Conservation (phyloP, 2,329 filamentous ascomycete genomes). For the Aspergillus ruber region DNA sequence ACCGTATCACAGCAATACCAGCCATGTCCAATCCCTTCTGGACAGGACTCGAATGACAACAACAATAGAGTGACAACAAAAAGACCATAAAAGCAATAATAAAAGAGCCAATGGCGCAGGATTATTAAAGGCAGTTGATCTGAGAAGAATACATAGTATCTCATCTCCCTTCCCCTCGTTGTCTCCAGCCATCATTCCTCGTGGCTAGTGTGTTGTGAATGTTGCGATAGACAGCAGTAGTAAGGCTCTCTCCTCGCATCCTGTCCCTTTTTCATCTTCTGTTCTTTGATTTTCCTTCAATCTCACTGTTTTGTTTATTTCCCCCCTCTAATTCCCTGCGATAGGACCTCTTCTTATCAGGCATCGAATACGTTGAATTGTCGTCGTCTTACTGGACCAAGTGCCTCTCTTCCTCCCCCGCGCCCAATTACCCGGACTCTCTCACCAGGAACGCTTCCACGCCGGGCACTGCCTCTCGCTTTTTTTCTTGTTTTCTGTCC, state of each 20-base stretch:
- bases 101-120: neutral
- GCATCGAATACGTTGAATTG: neutral
- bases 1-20: neutral
- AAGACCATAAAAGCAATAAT: neutral
- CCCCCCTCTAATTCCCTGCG: too few species aligned
- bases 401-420: neutral
- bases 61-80: neutral
- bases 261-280: conserved; percentile 5
- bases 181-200: too few species aligned
- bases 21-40: neutral
- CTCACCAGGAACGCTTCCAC: neutral
- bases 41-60: neutral
- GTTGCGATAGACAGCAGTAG: neutral
- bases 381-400: too few species aligned
- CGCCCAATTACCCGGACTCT: neutral
- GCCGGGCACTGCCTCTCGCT: neutral
- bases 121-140: too few species aligned
- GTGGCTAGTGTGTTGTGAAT: neutral
- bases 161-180: too few species aligned
- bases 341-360: neutral
- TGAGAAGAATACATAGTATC: too few species aligned
- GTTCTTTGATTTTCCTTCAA: conserved; percentile 1
- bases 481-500: neutral
- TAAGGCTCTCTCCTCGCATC: conserved; percentile 6
- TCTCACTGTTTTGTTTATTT: neutral